phyloP scores from a whole-genome alignment of 495 filamentous ascomycete genomes.

The Elaphomyces granulatus region DNA sequence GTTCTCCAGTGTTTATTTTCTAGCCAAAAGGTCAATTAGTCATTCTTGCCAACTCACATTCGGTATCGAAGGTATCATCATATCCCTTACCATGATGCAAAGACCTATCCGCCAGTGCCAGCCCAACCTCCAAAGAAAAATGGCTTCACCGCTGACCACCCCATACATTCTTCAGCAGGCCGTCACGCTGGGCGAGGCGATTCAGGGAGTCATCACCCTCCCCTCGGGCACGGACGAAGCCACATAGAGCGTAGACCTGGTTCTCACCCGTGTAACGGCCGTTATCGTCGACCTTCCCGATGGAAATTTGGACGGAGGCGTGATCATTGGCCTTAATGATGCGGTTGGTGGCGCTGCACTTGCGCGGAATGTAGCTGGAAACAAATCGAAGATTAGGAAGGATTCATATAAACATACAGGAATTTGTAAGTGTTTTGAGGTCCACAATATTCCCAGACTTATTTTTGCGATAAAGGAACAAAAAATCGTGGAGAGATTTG shows the following conservation, averaged over 20 bases:
- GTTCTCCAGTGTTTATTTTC: too few relatives aligned
- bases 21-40: too few relatives aligned
- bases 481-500: neutral
- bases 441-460: slow-evolving; percentile 2
- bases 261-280: slow-evolving; percentile 95
- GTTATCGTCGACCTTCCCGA: slow-evolving; percentile 92
- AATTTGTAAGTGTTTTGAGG: slow-evolving; percentile 20
- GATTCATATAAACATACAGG: too few relatives aligned
- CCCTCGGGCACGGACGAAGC: slow-evolving; percentile 94
- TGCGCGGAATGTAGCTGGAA: slow-evolving; percentile 91
- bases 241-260: slow-evolving; percentile 92
- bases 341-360: slow-evolving; percentile 87
- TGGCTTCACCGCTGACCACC: slow-evolving; percentile 55
- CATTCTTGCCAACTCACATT: too few relatives aligned
- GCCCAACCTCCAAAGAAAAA: slow-evolving; percentile 13
- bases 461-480: neutral
- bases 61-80: too few relatives aligned
- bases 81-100: slow-evolving; percentile 21
- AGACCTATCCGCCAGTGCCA: slow-evolving; percentile 17
- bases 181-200: slow-evolving; percentile 87
- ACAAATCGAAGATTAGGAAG: too few relatives aligned
- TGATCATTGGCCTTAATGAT: slow-evolving; percentile 99
- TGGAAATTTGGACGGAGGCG: slow-evolving; percentile 76
- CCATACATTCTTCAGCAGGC: slow-evolving; percentile 95
- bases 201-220: slow-evolving; percentile 96